Base-by-base conservation (phyloP, 768 basidiomycete genomes). In the Ramaria rubella region DNA sequence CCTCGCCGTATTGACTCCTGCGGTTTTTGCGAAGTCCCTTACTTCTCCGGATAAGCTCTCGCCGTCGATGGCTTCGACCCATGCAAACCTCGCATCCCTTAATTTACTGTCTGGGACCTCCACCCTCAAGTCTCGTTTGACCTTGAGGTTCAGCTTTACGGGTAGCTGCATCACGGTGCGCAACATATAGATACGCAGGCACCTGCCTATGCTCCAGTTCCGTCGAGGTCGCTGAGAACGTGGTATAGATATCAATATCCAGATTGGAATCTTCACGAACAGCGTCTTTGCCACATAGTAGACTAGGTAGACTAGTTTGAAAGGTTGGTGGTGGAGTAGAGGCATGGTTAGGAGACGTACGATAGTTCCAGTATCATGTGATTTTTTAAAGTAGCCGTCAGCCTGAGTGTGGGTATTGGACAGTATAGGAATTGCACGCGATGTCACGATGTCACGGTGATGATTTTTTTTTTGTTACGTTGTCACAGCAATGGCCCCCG, bases 21-120 rank as follows among this genome's bases (percentile, higher is more conserved):
- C 70, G 21, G 67, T 65, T 1, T 65, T 60, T 21, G 75, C 76
- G 71, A 71, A 78, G 8, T 59, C 59, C 48, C 72, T 64, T 53
- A 83, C 66, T 38, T 75, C 71, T 12, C 76, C 80, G 0, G 68
- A 70, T 14, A 83, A 60, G 24, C 77, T 68, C 17, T 59, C 38
- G 19, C 77, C 63, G 9, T 74, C 72, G 21, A 68, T 70, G 11
- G 73, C 68, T 9, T 72, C 69, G 19, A 81, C 69, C 80, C 81
- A 82, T 5, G 43, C 52, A 24, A 54, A 44, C 17, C 43, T 54
- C 5, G 38, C 27, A 9, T 54, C 31, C 23, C 29, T 23, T 26
- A 42, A 30, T 54, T 31, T 43, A 17, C 52, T 44, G n/a, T 54
- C 52, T 23, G 52, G 42, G 2, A 54, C 43, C 14, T 54, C 52